Evolutionary conservation across 305 asterid species (phyloP).

Genomic region (Rubia occidens): DNA sequence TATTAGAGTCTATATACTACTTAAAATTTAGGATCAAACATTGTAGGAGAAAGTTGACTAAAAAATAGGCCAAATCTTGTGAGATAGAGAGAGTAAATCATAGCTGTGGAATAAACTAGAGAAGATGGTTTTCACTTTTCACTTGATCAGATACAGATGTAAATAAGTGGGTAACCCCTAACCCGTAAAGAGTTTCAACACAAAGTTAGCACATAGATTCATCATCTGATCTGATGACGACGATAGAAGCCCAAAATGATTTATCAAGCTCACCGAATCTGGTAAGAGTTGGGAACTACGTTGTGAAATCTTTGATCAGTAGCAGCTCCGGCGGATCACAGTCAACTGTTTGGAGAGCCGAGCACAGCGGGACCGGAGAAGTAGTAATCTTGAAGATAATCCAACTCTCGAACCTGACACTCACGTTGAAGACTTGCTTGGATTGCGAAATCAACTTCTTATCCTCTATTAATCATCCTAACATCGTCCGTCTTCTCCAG

Average conservation of each 20-base stretch:
- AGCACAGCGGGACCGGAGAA: conserved; percentile 33
- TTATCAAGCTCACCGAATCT: background rate
- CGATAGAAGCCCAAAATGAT: background rate
- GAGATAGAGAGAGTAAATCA: too few relatives aligned
- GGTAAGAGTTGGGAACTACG: conserved; percentile 25
- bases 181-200: too few relatives aligned
- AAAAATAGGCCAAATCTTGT: too few relatives aligned
- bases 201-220: too few relatives aligned
- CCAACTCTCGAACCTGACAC: conserved; percentile 30
- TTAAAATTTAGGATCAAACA: too few relatives aligned
- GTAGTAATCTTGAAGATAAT: conserved; percentile 39
- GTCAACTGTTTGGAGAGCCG: conserved; percentile 43
- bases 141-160: too few relatives aligned
- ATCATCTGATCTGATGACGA: background rate
- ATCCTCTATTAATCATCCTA: conserved; percentile 48
- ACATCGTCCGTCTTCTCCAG: conserved; percentile 44
- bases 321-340: conserved; percentile 32
- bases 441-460: conserved; percentile 43
- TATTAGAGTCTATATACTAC: too few relatives aligned
- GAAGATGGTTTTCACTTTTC: too few relatives aligned
- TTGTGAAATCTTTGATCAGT: conserved; percentile 24
- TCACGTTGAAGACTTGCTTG: conserved; percentile 36
- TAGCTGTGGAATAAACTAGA: too few relatives aligned
- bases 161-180: too few relatives aligned
- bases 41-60: too few relatives aligned